Evolutionary conservation across 2,329 filamentous ascomycete species (phyloP), one percentile per base, ranked within the genome.

Genomic region (Cladosporium sp.): DNA sequence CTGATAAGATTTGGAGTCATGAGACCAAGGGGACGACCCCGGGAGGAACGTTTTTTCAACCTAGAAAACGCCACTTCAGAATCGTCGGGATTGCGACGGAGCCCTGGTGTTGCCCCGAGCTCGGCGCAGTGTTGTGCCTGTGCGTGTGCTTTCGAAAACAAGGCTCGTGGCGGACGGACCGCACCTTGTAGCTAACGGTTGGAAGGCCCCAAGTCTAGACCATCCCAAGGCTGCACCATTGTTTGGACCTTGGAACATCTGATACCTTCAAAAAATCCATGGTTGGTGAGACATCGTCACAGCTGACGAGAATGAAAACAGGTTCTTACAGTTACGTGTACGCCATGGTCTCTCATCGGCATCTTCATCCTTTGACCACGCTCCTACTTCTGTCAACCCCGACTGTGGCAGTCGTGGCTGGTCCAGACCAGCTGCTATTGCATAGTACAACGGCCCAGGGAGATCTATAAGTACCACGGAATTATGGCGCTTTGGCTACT

Each of bases 271-370:
- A 36, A 14, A 18, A 21, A 24, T 32, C 34, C 30, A 38, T 4
- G 44, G 24, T 41, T 62, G 36, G 26, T 64, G 38, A 55, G 60
- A 52, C 60, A 54, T 54, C 60, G 34, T 63, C 60, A 63, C 47
- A 44, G 8, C 49, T 55, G 32, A 52, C 60, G 21, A 30, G 15
- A 38, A 54, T 7, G 24, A 11, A 54, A 32, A 28, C 51, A 30
- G 18, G 14, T 28, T 54, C 51, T 30, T 3, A 18, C 28, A 32
- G 51, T 11, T 21, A 26, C 28, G 18, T 32, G 51, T 8, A 28
- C 15, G 18, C 18, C 12, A 28, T n/a, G 2, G 11, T n/a, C 51
- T 26, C 18, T 54, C 15, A 14, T n/a, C 28, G 18, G 15, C 18
- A 18, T 28, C 18, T 54, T 1, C 51, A 8, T 32, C 51, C 6